phyloP scores from a whole-genome alignment of 257 asterid species.

The Nemophila menziesii region DNA sequence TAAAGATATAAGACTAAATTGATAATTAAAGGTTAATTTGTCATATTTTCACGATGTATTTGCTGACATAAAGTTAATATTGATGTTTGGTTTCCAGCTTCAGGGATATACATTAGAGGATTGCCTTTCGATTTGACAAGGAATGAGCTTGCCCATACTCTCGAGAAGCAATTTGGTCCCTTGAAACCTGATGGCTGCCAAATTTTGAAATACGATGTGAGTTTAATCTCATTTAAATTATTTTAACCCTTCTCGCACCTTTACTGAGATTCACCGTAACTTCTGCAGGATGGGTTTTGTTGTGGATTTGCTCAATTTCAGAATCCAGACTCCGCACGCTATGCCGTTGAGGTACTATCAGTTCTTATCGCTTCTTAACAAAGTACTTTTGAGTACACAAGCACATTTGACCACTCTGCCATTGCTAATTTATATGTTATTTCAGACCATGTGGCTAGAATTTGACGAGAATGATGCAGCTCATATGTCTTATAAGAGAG shows the following conservation, averaged over 20 bases:
- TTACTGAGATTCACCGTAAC: conserved; percentile 7
- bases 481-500: neutral
- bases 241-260: neutral
- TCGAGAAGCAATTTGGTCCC: conserved; percentile 47
- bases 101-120: conserved; percentile 37
- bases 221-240: conserved; percentile 2
- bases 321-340: conserved; percentile 38
- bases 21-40: too few relatives aligned
- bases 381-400: too few relatives aligned
- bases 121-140: conserved; percentile 34
- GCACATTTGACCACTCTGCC: too few relatives aligned
- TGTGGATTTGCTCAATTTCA: conserved; percentile 73
- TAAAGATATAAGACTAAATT: too few relatives aligned
- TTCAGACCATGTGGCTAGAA: too few relatives aligned
- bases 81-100: conserved; percentile 15
- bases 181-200: conserved; percentile 31
- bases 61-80: neutral
- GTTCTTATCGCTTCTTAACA: neutral
- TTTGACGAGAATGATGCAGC: too few relatives aligned
- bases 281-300: conserved; percentile 52
- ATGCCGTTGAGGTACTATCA: conserved; percentile 44
- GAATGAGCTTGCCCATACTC: conserved; percentile 22
- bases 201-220: conserved; percentile 30
- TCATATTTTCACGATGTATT: neutral
- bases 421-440: too few relatives aligned